Conservation (phyloP, 805 yeast genomes). For the Millerago galiae region DNA sequence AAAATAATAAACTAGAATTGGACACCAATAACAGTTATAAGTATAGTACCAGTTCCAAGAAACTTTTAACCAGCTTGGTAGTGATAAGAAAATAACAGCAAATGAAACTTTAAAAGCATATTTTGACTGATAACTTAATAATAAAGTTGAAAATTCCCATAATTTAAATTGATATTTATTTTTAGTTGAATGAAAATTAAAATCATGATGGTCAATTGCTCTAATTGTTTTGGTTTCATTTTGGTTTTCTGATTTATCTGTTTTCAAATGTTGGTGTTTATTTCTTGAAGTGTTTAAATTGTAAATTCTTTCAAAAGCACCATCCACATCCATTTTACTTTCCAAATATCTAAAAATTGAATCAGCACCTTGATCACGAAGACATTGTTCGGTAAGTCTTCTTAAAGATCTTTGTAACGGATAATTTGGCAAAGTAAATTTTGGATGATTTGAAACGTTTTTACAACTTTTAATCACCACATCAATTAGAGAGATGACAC, state of each 20-base stretch:
- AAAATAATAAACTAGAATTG: conserved; percentile 29
- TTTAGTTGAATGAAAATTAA: conserved; percentile 32
- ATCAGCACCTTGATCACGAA: conserved; percentile 41
- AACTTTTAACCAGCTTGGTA: conserved; percentile 38
- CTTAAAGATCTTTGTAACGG: conserved; percentile 35
- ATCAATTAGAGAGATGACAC: conserved; percentile 23
- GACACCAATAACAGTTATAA: conserved; percentile 40
- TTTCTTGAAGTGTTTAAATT: conserved; percentile 37
- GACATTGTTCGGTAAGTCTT: conserved; percentile 35
- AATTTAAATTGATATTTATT: conserved; percentile 30
- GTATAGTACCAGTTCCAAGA: conserved; percentile 37
- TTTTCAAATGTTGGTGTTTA: conserved; percentile 8
- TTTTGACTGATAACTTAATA: conserved; percentile 34
- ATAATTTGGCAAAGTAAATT: conserved; percentile 27
- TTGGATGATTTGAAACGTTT: conserved; percentile 4
- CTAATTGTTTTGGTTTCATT: conserved; percentile 18
- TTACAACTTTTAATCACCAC: conserved; percentile 12
- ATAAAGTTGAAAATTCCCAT: conserved; percentile 30
- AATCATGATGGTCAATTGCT: conserved; percentile 37
- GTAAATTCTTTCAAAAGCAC: conserved; percentile 38
- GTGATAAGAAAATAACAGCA: conserved; percentile 29
- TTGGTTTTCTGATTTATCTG: not conserved
- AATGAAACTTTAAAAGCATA: conserved; percentile 38
- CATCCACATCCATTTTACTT: conserved; percentile 38
- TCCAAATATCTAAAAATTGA: conserved; percentile 37